Evolutionary conservation across 148 eudicot species (phyloP), one percentile per base, ranked within the genome.

Genomic region (Chenopodium berlandieri): DNA sequence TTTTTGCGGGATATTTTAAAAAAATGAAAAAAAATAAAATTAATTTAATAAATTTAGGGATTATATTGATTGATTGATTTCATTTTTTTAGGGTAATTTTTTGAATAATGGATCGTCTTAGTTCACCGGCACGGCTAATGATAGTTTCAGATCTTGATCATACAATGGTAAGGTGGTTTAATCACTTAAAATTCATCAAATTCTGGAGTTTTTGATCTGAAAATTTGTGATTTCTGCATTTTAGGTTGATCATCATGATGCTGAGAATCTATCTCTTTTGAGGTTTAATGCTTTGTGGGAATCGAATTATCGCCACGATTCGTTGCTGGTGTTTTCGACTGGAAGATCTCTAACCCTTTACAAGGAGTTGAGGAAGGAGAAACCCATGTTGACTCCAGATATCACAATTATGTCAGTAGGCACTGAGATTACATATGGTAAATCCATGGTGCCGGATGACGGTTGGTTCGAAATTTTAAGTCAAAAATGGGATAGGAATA

Each of bases 101-200:
- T 58, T 63, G 58, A 63, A 75, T 16, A 44, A 91, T 91, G 94
- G 91, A 90, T 83, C 88, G 90, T 60, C 80, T 91, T 23, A 87
- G 31, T 65, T 54, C 84, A 50, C 84, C 91, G 60, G 91, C 94
- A 0, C 91, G 90, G 56, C 82, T 91, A 47, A 91, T 91, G 94
- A 87, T 91, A 23, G 94, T 91, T 75, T 91, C 94, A 2, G 94
- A 91, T 87, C 92, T 91, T 75, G 94, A 91, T 82, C 94, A 91
- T 80, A 91, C 94, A 37, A 91, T 91, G 94, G 94, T 91, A 40
- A 16, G n/a, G 86, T 71, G 5, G 62, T 56, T 30, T 2, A 9
- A 40, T 25, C 58, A 22, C 54, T 58, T 70, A 9, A 63, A 34
- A 67, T 27, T 31, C 9, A 30, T 54, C 1, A 3, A 2, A 32